Base-by-base conservation (phyloP, 208 protist species). In the Willaertia magna region DNA sequence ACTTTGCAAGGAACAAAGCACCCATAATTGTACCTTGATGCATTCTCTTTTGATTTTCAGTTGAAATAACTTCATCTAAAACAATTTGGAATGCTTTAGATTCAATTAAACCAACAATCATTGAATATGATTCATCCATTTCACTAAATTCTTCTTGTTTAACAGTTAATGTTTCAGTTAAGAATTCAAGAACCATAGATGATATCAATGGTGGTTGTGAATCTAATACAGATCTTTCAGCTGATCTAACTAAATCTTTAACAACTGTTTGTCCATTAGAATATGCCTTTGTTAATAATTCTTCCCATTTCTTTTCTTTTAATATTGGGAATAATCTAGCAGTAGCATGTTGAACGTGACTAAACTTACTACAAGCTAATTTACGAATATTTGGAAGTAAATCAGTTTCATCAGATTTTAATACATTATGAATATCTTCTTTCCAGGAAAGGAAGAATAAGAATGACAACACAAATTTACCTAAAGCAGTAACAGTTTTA, bases 1-100 rank as follows among this genome's bases (percentile, higher is more conserved):
- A 83, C 18, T 51, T 83, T 22, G 78, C 78, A 39, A 83, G 14
- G 42, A 83, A 83, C 0, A 55, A 11, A 4, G n/a, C 9, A 12
- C 78, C 78, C 46, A 55, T 51, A 55, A 55, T 55, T 14, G 78
- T 83, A 26, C 78, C 78, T 83, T 83, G 78, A 42, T 83, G 78
- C 44, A 83, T 55, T 83, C 78, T 83, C 22, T 55, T 49, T 83
- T 83, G 46, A 14, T 3, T 39, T 14, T 6, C 11, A 16, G 78
- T 83, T 11, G 18, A 2, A 48, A 83, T 42, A 18, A 83, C 47
- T 42, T 83, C 78, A 43, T 49, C 20, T 0, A 83, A n/a, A 42
- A 55, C 46, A 11, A n/a, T 43, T 11, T 52, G 6, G 46, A 83
- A 83, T 22, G 22, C 47, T 40, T 47, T 7, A 42, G 26, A 12